Conservation (phyloP, 805 yeast genomes). For the Cyberlindnera mrakii region DNA sequence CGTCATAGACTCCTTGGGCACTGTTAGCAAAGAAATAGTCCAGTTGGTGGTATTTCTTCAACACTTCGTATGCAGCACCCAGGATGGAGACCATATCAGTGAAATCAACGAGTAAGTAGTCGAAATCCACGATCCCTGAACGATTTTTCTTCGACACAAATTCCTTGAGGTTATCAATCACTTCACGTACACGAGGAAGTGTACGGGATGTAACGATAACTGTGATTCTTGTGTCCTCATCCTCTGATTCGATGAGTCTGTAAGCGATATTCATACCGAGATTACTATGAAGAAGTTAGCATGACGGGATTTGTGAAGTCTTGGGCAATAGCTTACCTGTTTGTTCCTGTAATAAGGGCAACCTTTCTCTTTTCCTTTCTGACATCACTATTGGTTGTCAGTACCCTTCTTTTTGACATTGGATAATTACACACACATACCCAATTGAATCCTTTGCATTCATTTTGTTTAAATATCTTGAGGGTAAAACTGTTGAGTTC, state of each 20-base stretch:
- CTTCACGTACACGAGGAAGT: slow-evolving; percentile 74
- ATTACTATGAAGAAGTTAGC: slow-evolving; percentile 35
- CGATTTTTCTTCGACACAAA: slow-evolving; percentile 38
- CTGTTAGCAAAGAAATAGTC: slow-evolving; percentile 84
- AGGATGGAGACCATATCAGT: slow-evolving; percentile 82
- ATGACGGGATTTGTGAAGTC: not conserved
- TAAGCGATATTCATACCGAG: slow-evolving; percentile 84
- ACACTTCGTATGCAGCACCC: slow-evolving; percentile 65
- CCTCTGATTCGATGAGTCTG: slow-evolving; percentile 59
- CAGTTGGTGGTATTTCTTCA: slow-evolving; percentile 54
- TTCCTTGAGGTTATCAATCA: slow-evolving; percentile 51
- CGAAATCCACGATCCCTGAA: slow-evolving; percentile 66
- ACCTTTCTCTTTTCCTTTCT: slow-evolving; percentile 23
- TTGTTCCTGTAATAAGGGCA: slow-evolving; percentile 42
- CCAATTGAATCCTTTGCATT: no score
- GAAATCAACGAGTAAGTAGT: slow-evolving; percentile 85
- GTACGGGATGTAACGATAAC: slow-evolving; percentile 87
- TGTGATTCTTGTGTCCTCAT: slow-evolving; percentile 53
- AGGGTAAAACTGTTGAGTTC: no score
- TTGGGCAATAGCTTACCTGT: slow-evolving; percentile 22
- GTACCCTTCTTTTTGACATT: no score
- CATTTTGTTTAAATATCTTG: no score
- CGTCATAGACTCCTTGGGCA: slow-evolving; percentile 81
- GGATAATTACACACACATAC: no score
- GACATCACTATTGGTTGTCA: not conserved